Evolutionary conservation across 2,329 filamentous ascomycete genomes (phyloP), one percentile per base, ranked within the genome.

Genomic region (Colletotrichum coccodes): DNA sequence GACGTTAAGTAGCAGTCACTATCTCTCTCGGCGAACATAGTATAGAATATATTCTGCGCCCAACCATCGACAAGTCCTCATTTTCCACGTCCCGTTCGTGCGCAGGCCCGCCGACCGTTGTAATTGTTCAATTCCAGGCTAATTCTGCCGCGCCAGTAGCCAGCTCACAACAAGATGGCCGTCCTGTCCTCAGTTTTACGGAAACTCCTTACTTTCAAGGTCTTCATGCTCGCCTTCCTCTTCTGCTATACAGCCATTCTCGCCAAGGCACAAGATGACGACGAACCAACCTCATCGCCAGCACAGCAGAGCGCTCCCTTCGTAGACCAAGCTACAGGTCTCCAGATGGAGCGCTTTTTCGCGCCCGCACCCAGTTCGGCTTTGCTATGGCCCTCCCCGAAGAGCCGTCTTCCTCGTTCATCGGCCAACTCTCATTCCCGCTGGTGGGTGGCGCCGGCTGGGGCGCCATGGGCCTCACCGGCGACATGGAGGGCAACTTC

Each of bases 361-460:
- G 80, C 36, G 77, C 80, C 30, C 64, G 74, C 23, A 81, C 81
- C 1, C 76, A 76, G 26, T 84, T 79, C 69, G 77, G 70, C 9
- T 80, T 85, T 54, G 83, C 79, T 66, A 78, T 86, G 53, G 82
- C 83, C 6, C 77, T 86, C 1, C 76, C 80, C 0, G 71, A 77
- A 71, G 14, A 79, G 72, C 50, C 71, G n/a, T 40, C 60, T 11
- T 57, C 64, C n/a, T 82, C 83, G 63, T 84, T 85, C 74, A 85
- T 86, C 56, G 83, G 81, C 8, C 84, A 85, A 68, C 77, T 86
- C 14, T 78, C 81, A 21, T 81, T 83, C 64, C 81, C 80, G 0
- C 75, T 80, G 2, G 71, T 71, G 12, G 78, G 79, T 52, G 80
- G 81, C 3, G 78, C 76, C 3, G 84, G 84, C 26, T 85, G 82